These are phyloP conservation scores for Candida nitratophila DNA, from an alignment of 805 yeast species.

Conservation along the genomic window DNA sequence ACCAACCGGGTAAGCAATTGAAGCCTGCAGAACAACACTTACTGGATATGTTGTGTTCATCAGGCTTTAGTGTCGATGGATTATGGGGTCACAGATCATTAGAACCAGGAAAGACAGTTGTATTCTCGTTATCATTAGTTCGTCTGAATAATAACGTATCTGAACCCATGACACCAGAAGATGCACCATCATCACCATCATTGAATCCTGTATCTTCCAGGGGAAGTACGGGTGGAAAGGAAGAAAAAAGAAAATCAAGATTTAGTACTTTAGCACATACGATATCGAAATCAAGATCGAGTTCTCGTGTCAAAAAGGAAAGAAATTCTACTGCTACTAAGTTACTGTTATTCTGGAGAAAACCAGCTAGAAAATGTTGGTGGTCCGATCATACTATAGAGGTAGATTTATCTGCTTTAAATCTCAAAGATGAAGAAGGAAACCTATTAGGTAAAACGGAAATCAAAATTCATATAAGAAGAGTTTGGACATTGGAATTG, in stretches of 20 bases:
- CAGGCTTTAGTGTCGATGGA: constrained; percentile 66
- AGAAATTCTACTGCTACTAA: constrained; percentile 41
- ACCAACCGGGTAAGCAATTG: constrained; percentile 41
- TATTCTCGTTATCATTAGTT: constrained; percentile 73
- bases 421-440: constrained; percentile 18
- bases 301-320: constrained; percentile 29
- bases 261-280: constrained; percentile 59
- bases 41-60: constrained; percentile 87
- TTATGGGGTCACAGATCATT: constrained; percentile 86
- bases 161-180: constrained; percentile 11
- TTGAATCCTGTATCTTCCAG: constrained; percentile 24
- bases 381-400: constrained; percentile 69
- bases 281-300: constrained; percentile 39
- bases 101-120: constrained; percentile 83
- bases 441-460: constrained; percentile 27
- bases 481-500: constrained; percentile 96
- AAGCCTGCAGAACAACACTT: constrained; percentile 94
- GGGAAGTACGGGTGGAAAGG: constrained; percentile 13
- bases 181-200: constrained; percentile 23
- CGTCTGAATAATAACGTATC: constrained; percentile 33
- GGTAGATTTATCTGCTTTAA: constrained; percentile 26
- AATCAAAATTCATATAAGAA: constrained; percentile 74
- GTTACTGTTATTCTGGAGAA: constrained; percentile 86
- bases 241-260: constrained; percentile 42
- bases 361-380: constrained; percentile 99